Conservation (phyloP, 163 green algal genomes). For the Scenedesmus sp. region DNA sequence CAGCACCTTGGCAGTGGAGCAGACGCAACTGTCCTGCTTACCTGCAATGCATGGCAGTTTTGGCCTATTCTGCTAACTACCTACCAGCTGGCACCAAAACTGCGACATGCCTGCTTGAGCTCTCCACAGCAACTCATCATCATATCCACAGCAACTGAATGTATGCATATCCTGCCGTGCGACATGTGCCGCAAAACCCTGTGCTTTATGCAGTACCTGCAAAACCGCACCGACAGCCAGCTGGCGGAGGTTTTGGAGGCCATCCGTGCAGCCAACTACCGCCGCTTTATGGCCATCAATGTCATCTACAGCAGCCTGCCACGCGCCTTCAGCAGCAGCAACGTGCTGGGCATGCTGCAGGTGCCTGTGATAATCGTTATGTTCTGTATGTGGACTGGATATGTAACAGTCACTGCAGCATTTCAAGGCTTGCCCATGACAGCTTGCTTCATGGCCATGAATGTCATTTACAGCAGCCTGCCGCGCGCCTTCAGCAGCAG, state of each 20-base stretch:
- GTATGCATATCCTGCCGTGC: too few species aligned
- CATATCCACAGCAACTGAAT: too few species aligned
- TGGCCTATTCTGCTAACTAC: too few species aligned
- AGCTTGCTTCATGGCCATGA: slow-evolving; percentile 4
- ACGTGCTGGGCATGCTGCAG: neutral
- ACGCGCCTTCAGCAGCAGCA: neutral
- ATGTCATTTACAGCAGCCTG: slow-evolving; percentile 12
- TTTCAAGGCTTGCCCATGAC: too few species aligned
- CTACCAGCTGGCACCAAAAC: too few species aligned
- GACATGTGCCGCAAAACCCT: neutral
- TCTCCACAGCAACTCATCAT: too few species aligned
- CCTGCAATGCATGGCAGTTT: too few species aligned
- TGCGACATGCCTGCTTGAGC: too few species aligned
- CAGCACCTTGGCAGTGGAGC: too few species aligned
- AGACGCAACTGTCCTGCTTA: too few species aligned
- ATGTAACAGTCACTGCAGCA: too few species aligned
- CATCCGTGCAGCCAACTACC: slow-evolving; percentile 28
- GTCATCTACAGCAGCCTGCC: slow-evolving; percentile 23
- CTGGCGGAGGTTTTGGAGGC: slow-evolving; percentile 25
- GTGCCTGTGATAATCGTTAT: neutral
- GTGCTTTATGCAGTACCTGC: slow-evolving; percentile 15
- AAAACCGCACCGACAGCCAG: slow-evolving; percentile 24
- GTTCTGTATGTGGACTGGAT: too few species aligned
- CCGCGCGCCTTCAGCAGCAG: neutral
- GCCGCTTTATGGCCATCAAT: slow-evolving; percentile 4